Evolutionary conservation across 169 alveolate genomes (phyloP).

Genomic region (Babesia divergens): DNA sequence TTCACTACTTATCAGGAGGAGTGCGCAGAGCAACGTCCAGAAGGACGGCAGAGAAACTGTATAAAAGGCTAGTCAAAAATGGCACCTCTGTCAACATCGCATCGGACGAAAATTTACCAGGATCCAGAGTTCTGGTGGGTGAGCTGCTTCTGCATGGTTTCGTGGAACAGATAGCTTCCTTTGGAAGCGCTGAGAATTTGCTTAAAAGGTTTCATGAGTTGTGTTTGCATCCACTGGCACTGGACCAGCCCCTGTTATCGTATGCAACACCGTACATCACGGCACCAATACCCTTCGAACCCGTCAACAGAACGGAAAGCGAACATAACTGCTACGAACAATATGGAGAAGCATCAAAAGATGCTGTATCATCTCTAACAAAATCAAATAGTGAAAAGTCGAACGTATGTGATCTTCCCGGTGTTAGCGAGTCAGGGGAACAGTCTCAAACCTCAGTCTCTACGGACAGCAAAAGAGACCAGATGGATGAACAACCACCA

Average conservation of each 20-base stretch:
- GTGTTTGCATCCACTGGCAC: slow-evolving; percentile 20
- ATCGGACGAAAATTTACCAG: slow-evolving; percentile 1
- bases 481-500: too few species aligned
- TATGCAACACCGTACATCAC: neutral
- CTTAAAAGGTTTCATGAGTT: neutral
- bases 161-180: neutral
- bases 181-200: neutral
- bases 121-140: slow-evolving; percentile 16
- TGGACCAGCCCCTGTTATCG: neutral
- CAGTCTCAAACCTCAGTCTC: too few species aligned
- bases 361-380: too few species aligned
- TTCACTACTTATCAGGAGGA: neutral
- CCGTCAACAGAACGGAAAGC: neutral
- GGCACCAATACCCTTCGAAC: neutral
- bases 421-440: too few species aligned
- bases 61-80: slow-evolving; percentile 1
- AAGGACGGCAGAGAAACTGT: slow-evolving; percentile 12
- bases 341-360: too few species aligned
- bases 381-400: too few species aligned
- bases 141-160: slow-evolving; percentile 5
- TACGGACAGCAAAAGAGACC: too few species aligned
- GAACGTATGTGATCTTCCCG: too few species aligned
- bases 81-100: neutral
- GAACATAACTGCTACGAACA: too few species aligned
- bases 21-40: neutral